Evolutionary conservation across 2,329 filamentous ascomycete species (phyloP), one percentile per base, ranked within the genome.

Genomic region (Talaromyces piceae): DNA sequence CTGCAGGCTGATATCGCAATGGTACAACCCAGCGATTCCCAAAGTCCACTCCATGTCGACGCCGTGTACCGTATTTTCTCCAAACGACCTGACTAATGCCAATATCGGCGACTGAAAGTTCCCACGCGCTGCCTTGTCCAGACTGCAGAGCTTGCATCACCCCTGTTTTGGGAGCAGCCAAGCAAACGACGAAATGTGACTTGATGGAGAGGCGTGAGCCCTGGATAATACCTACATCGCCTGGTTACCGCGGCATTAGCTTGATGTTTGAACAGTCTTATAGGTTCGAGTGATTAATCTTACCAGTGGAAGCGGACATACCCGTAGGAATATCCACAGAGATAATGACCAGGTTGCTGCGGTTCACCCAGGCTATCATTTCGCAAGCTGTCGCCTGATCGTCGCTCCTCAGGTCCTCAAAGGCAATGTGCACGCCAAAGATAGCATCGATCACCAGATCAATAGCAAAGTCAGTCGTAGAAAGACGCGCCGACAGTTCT

Each of bases 321-420:
- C 93, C 93, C 0, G 88, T 91, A 0, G 93, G 93, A 5, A 94
- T 82, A 64, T 95, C 91, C n/a, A 98, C 81, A 0, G 90, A 87
- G 18, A 98, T 73, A 3, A 93, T 85, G 52, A 85, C 83, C 0
- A 89, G 84, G 57, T 90, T 87, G 64, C 85, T 88, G 57, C 90
- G 85, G 64, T 96, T 97, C 2, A 89, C 86, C 90, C 91, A 97
- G 56, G 90, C 86, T 62, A 96, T 93, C 63, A 96, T 81, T 63
- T 94, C 87, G 62, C 94, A 91, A 0, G 89, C 88, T 0, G 86
- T 86, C 3, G 85, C 83, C 65, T 94, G 88, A 58, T 95, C 87
- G 13, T 86, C 85, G 2, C 84, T 86, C 30, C 88, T 81, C 25
- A 97, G 76, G 59, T 94, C 89, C 58, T 96, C 90, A 62, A 96